Evolutionary conservation across 495 filamentous ascomycete genomes (phyloP), one percentile per base, ranked within the genome.

Genomic region (Aspergillus asperescens): DNA sequence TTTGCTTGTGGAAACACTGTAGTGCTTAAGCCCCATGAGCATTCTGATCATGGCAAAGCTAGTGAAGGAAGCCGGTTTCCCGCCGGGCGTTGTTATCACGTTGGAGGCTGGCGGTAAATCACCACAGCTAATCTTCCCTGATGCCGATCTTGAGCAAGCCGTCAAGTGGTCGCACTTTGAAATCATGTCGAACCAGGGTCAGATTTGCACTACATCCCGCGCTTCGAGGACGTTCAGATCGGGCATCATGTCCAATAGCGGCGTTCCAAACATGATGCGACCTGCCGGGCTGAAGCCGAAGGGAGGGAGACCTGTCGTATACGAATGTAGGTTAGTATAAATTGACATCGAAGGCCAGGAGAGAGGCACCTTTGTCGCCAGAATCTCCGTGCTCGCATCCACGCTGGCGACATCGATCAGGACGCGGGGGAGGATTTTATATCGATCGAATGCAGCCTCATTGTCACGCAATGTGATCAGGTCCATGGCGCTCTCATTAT

Each of bases 81-180:
- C 91, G 12, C 85, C 90, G 1, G 91, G 91, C 4, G 91, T 96
- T n/a, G 75, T 95, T 66, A 91, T 95, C 56, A 95, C 89, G 0
- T 81, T 96, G 12, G 90, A 95, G 69, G 94, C 89, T 1, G 90
- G 90, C 22, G 90, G 90, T 50, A 96, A 96, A 71, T 87, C 83
- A 5, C 89, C 90, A 0, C 70, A 93, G 13, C 62, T 95, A 37
- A 79, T 96, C 20, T 96, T 95, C 62, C 85, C 86, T 16, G 90
- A 96, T 61, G 87, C 88, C 4, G 86, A 95, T 58, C 65, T 95
- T 20, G 89, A 92, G 7, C 87, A 92, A 59, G 89, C 90, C 0
- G 84, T 86, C 9, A 90, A 87, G 54, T 96, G 90, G 90, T 77
- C 84, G 4, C 89, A 95, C 60, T 68, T 79, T 4, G 90, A 91